A percentile compares a stretch with the other conserved stretches of the same genome.
Evolutionary conservation across 2,329 filamentous ascomycete species (phyloP).

Genomic region (Sphaerulina vaccinii): DNA sequence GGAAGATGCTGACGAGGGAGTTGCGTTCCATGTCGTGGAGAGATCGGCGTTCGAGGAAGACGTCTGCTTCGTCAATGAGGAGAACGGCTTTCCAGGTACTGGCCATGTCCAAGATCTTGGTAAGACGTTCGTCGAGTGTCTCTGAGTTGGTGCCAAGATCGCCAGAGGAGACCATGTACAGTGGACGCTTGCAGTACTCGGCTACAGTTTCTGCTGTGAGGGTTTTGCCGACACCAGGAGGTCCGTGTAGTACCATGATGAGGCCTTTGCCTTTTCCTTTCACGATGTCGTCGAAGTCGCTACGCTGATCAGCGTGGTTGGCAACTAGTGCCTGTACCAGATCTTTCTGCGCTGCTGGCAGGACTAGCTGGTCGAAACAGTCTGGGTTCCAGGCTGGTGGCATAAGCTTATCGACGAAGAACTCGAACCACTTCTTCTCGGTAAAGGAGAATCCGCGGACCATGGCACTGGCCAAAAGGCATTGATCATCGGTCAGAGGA

Average conservation of each 20-base stretch:
- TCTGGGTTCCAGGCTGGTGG: slow-evolving; percentile 34
- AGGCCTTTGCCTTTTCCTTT: slow-evolving; percentile 43
- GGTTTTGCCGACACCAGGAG: slow-evolving; percentile 44
- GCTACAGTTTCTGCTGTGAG: slow-evolving; percentile 43
- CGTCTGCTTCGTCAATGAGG: slow-evolving; percentile 79
- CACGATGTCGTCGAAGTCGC: slow-evolving; percentile 35
- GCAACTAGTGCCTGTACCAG: slow-evolving; percentile 37
- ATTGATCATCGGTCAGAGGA: slow-evolving; percentile 31
- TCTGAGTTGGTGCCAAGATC: slow-evolving; percentile 46
- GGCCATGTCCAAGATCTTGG: slow-evolving; percentile 71
- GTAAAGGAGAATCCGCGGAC: slow-evolving; percentile 39
- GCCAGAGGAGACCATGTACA: slow-evolving; percentile 40
- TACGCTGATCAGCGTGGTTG: slow-evolving; percentile 30
- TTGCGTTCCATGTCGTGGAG: slow-evolving; percentile 82
- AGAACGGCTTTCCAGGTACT: slow-evolving; percentile 85
- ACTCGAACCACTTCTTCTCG: slow-evolving; percentile 39
- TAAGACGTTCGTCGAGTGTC: slow-evolving; percentile 42
- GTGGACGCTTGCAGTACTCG: slow-evolving; percentile 41
- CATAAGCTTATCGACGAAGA: slow-evolving; percentile 37
- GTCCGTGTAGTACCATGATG: slow-evolving; percentile 39
- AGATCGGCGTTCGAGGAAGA: slow-evolving; percentile 77
- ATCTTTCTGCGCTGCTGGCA: slow-evolving; percentile 34
- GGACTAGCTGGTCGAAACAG: slow-evolving; percentile 37
- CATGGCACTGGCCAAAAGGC: slow-evolving; percentile 36
- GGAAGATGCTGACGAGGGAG: slow-evolving; percentile 65